Evolutionary conservation across 352 stramenopile genomes (phyloP).

Genomic region (Pythium phragmiticola): DNA sequence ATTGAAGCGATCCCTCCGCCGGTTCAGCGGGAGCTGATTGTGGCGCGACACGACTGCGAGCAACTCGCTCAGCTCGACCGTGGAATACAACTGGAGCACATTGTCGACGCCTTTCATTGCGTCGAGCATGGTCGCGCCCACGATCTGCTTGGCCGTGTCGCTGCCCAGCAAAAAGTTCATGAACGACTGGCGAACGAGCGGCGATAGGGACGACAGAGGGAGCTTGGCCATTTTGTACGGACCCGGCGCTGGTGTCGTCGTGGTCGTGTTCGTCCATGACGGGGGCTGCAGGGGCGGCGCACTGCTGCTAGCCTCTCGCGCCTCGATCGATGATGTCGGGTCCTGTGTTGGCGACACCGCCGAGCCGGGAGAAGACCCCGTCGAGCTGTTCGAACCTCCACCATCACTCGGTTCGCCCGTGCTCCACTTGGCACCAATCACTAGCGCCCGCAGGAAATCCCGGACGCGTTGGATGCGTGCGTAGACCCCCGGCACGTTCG

Average conservation of each 20-base stretch:
- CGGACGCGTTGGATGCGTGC: constrained; percentile 23
- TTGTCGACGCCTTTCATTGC: constrained; percentile 2
- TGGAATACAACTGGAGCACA: constrained; percentile 21
- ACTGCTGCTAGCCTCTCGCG: constrained; percentile 2
- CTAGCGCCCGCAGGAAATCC: constrained; percentile 12
- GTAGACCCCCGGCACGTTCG: constrained; percentile 37
- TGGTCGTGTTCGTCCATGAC: background rate
- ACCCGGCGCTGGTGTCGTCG: background rate
- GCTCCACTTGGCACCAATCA: constrained; percentile 15
- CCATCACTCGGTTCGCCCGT: no score
- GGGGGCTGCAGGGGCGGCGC: background rate
- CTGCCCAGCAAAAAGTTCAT: constrained; percentile 21
- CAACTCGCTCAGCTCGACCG: constrained; percentile 4
- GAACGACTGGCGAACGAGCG: constrained; percentile 11
- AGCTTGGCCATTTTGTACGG: constrained; percentile 11
- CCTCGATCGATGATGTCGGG: background rate
- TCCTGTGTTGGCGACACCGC: no score
- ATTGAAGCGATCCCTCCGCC: constrained; percentile 16
- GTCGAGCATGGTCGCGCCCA: background rate
- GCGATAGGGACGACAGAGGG: background rate
- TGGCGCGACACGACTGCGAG: constrained; percentile 16
- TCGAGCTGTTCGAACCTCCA: no score
- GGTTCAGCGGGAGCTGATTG: constrained; percentile 10
- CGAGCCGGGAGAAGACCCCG: no score
- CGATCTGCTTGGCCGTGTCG: background rate